A percentile compares a stretch with the other conserved stretches of the same genome.
phyloP scores from a whole-genome alignment of 768 basidiomycete species.

The Trametes cinnabarina region DNA sequence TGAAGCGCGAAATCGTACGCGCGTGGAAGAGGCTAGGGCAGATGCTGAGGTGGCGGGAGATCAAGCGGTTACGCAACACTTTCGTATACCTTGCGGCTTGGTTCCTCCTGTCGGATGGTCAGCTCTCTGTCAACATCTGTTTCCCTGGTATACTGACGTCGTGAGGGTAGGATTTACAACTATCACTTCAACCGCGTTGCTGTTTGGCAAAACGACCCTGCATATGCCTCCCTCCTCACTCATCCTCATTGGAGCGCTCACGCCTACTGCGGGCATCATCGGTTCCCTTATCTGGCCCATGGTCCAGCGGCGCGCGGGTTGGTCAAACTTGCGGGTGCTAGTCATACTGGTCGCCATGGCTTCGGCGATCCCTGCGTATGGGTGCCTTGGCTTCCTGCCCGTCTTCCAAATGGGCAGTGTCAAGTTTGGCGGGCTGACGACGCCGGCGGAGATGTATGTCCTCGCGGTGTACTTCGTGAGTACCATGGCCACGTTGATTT shows the following conservation, averaged over 20 bases:
- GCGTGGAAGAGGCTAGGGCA: constrained; percentile 76
- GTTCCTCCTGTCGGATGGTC: constrained; percentile 92
- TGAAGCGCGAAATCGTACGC: constrained; percentile 49
- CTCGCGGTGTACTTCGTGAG: constrained; percentile 79
- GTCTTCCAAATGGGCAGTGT: constrained; percentile 41
- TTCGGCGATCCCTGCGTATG: constrained; percentile 71
- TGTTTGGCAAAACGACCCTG: constrained; percentile 89
- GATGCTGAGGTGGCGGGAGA: constrained; percentile 74
- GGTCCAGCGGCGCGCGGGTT: constrained; percentile 61
- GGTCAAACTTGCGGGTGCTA: constrained; percentile 69
- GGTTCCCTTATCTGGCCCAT: constrained; percentile 83
- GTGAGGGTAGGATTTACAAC: constrained; percentile 74
- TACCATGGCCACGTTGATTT: too few relatives aligned
- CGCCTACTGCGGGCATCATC: constrained; percentile 72
- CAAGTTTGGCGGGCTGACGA: constrained; percentile 72
- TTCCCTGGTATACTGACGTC: too few relatives aligned
- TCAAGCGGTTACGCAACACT: constrained; percentile 73
- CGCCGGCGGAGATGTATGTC: constrained; percentile 80
- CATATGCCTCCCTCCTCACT: constrained; percentile 77
- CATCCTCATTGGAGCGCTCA: constrained; percentile 76
- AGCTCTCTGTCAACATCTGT: too few relatives aligned
- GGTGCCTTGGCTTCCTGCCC: constrained; percentile 74
- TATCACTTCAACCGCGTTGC: constrained; percentile 85
- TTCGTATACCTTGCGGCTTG: constrained; percentile 90
- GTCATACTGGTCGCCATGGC: constrained; percentile 65